phyloP scores from a whole-genome alignment of 805 yeast species.

The Priceomyces carsonii region DNA sequence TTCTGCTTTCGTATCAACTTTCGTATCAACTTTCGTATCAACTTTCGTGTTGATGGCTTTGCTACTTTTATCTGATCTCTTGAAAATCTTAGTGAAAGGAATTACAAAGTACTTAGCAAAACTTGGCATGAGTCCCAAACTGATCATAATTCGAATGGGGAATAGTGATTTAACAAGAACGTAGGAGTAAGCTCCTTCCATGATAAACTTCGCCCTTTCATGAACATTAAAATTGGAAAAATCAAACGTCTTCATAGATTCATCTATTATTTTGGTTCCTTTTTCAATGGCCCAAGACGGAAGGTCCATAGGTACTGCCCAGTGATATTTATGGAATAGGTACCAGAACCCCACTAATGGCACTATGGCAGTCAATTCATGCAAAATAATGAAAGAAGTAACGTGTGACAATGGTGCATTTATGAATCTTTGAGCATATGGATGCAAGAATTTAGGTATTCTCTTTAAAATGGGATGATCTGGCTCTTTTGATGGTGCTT shows the following conservation, averaged over 20 bases:
- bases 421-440: slow-evolving; percentile 50
- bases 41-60: not conserved
- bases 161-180: slow-evolving; percentile 62
- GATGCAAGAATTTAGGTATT: slow-evolving; percentile 52
- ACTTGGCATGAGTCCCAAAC: slow-evolving; percentile 56
- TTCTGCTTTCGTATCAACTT: too few species aligned
- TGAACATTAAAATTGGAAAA: slow-evolving; percentile 37
- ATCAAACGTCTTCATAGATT: slow-evolving; percentile 42
- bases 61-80: slow-evolving; percentile 9
- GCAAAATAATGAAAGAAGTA: slow-evolving; percentile 65
- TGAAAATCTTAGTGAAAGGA: slow-evolving; percentile 41
- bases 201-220: slow-evolving; percentile 54
- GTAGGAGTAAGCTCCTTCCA: slow-evolving; percentile 78
- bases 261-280: slow-evolving; percentile 60
- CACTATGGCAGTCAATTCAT: slow-evolving; percentile 72
- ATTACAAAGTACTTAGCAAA: slow-evolving; percentile 52
- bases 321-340: slow-evolving; percentile 53
- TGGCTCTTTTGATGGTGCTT: not conserved
- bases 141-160: slow-evolving; percentile 54
- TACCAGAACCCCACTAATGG: slow-evolving; percentile 75
- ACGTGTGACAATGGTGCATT: slow-evolving; percentile 62
- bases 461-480: slow-evolving; percentile 24
- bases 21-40: too few species aligned
- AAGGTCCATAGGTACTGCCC: slow-evolving; percentile 52
- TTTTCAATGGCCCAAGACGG: slow-evolving; percentile 62